Percentiles rank a stretch among this genome's conserved stretches.
Evolutionary conservation across 2,329 filamentous ascomycete species (phyloP).

Genomic region (Pestalotiopsis sp.): DNA sequence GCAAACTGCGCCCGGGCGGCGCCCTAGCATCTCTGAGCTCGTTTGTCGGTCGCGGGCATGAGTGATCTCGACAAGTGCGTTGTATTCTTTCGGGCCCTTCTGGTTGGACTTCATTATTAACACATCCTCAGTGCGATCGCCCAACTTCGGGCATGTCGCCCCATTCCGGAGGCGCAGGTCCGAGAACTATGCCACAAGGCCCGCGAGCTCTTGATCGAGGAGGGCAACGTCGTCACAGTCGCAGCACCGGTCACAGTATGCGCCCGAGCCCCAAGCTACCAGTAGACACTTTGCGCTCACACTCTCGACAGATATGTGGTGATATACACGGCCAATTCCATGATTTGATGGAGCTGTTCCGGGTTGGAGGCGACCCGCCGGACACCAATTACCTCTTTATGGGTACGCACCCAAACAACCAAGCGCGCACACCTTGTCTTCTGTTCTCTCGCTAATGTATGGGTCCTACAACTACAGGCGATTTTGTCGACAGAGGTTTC

Average conservation of each 20-base stretch:
- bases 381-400: slow-evolving; percentile 98
- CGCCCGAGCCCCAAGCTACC: neutral
- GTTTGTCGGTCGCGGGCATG: slow-evolving; percentile 52
- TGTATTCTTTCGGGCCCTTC: slow-evolving; percentile 9
- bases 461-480: slow-evolving; percentile 55
- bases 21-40: neutral
- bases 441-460: slow-evolving; percentile 14
- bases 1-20: slow-evolving; percentile 1
- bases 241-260: slow-evolving; percentile 89
- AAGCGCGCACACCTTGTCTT: neutral
- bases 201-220: slow-evolving; percentile 92
- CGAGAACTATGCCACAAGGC: slow-evolving; percentile 97
- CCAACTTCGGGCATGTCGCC: slow-evolving; percentile 91
- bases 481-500: slow-evolving; percentile 97
- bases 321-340: slow-evolving; percentile 98
- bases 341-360: slow-evolving; percentile 94
- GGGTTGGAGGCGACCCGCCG: slow-evolving; percentile 89
- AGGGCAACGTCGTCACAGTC: slow-evolving; percentile 95
- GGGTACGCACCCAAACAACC: slow-evolving; percentile 54
- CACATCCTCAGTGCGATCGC: slow-evolving; percentile 74
- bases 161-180: slow-evolving; percentile 93
- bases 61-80: slow-evolving; percentile 90
- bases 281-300: slow-evolving; percentile 14
- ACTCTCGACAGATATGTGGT: slow-evolving; percentile 72
- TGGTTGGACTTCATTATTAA: slow-evolving; percentile 6